Conservation (phyloP, 805 yeast species). For the Hanseniaspora lachancei region DNA sequence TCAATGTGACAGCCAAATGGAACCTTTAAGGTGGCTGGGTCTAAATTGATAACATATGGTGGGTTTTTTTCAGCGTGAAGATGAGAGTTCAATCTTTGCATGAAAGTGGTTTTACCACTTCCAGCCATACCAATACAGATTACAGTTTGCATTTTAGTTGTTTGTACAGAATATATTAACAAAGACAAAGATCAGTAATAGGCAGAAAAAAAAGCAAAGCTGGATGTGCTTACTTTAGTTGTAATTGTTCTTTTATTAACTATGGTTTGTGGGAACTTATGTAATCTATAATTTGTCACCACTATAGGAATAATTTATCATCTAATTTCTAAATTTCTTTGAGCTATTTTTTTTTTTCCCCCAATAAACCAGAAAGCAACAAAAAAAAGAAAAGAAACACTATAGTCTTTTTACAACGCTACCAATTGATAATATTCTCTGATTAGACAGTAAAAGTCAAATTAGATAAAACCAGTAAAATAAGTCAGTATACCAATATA, state of each 20-base stretch:
- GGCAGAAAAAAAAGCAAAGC: too few species aligned
- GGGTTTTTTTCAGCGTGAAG: constrained; percentile 56
- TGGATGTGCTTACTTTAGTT: too few species aligned
- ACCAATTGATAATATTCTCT: too few species aligned
- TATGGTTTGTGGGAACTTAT: too few species aligned
- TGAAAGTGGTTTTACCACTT: constrained; percentile 93
- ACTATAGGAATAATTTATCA: too few species aligned
- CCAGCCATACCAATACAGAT: constrained; percentile 58
- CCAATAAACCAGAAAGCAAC: too few species aligned
- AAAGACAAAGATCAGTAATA: too few species aligned
- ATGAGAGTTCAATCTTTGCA: constrained; percentile 88
- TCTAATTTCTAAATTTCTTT: not conserved
- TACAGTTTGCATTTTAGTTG: constrained; percentile 26
- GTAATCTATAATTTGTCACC: too few species aligned
- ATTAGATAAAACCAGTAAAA: not conserved
- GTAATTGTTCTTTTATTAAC: too few species aligned
- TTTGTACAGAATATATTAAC: not conserved
- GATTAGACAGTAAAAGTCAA: too few species aligned
- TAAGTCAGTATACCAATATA: not conserved
- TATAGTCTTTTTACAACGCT: too few species aligned
- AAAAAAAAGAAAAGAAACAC: not conserved
- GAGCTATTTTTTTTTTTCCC: not conserved
- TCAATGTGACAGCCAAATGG: constrained; percentile 93
- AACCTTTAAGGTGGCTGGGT: constrained; percentile 90
- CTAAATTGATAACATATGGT: constrained; percentile 87